These are phyloP conservation scores for Microbotryum intermedium DNA, from an alignment of 1,284 basidiomycete genomes.

Conservation along the genomic window DNA sequence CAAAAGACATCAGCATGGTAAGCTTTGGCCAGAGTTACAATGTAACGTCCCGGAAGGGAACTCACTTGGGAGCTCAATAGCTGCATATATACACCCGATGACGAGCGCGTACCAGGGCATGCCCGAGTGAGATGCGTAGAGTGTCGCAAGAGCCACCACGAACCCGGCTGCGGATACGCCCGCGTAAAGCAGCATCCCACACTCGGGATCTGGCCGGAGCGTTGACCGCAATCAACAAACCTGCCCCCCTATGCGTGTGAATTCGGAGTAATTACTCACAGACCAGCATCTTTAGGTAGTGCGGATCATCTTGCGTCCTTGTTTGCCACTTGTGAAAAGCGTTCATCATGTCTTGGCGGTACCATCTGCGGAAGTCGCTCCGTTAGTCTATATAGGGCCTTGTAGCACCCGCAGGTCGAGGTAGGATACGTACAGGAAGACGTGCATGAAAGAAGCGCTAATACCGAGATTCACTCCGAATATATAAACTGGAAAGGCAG, in stretches of 20 bases:
- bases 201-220: no score
- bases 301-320: no score
- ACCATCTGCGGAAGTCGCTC: slow-evolving; percentile 39
- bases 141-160: neutral
- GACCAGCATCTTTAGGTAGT: slow-evolving; percentile 40
- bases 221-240: no score
- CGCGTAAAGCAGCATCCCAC: no score
- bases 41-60: neutral
- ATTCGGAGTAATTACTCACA: slow-evolving; percentile 1
- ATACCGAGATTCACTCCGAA: slow-evolving; percentile 8
- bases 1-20: neutral
- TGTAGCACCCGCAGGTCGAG: no score
- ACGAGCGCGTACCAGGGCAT: slow-evolving; percentile 52
- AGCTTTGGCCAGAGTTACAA: neutral
- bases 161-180: no score
- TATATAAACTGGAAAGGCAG: no score
- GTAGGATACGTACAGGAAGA: slow-evolving; percentile 33
- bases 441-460: slow-evolving; percentile 43
- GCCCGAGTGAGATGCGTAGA: slow-evolving; percentile 40
- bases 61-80: slow-evolving; percentile 37
- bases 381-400: no score
- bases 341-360: slow-evolving; percentile 44
- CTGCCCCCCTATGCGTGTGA: no score
- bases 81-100: slow-evolving; percentile 46
- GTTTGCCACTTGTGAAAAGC: no score